These are phyloP conservation scores for Bryum argenteum DNA, from an alignment of 225 moss, liverwort and hornwort species.

Conservation along the genomic window DNA sequence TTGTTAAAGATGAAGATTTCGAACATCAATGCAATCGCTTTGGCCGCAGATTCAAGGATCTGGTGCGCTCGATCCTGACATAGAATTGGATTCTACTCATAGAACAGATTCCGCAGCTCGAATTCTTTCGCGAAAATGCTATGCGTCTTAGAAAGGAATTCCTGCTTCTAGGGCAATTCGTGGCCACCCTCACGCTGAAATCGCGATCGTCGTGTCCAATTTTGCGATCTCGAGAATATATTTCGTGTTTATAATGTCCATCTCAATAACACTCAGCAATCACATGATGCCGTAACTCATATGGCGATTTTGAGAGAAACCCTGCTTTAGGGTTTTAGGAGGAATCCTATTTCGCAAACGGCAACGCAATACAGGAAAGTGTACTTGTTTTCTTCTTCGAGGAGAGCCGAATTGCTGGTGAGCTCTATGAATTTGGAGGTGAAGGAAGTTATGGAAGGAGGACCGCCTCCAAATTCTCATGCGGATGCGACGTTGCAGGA, in stretches of 20 bases:
- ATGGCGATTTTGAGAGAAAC: too few species aligned
- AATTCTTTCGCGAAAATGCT: too few species aligned
- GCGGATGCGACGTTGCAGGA: conserved; percentile 51
- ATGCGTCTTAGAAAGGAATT: too few species aligned
- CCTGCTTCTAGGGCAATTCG: too few species aligned
- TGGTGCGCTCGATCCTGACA: background rate
- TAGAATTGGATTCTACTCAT: background rate
- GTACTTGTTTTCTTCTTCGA: background rate
- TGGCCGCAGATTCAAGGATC: background rate
- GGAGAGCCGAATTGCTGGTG: conserved; percentile 12
- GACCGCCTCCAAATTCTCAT: conserved; percentile 44
- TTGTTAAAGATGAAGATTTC: too few species aligned
- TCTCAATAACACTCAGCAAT: background rate
- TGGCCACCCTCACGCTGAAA: too few species aligned
- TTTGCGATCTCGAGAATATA: too few species aligned
- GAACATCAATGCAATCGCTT: background rate
- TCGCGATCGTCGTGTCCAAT: too few species aligned
- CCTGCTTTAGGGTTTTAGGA: too few species aligned
- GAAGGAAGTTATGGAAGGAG: conserved; percentile 48
- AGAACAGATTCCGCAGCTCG: too few species aligned
- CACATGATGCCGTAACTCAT: background rate
- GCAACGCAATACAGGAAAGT: too few species aligned
- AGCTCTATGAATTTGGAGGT: conserved; percentile 16
- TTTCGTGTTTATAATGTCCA: background rate
- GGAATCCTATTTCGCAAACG: background rate